Base-by-base conservation (phyloP, 768 basidiomycete genomes). In the Gymnopilus junonius region DNA sequence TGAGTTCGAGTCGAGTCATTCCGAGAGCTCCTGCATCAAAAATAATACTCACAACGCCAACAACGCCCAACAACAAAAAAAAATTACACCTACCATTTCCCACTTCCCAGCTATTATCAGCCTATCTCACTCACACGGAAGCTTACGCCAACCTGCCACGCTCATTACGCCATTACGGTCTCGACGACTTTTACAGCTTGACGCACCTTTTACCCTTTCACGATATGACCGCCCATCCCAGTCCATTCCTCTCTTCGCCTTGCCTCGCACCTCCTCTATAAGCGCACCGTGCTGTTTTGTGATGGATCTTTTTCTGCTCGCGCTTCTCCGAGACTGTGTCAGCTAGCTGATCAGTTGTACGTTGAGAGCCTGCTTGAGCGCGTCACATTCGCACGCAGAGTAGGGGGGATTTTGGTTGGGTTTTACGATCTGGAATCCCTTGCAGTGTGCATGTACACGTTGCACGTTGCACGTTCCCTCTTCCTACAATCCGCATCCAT, bases 1-100 rank as follows among this genome's bases (percentile, higher is more conserved):
- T 55, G 54, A 55, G 54, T 54, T 39, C 37, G 54, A 55, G 54
- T 55, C 21, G 54, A 55, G 54, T 55, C 4, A n/a, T 31, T 8
- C 31, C 15, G 48, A 31, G 48, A 31, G 48, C 48, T 12, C 8
- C 29, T 2, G 5, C 27, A 6, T 29, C 17, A n/a, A n/a, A n/a
- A n/a, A n/a, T 42, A 3, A 5, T n/a, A n/a, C 20, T n/a, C 6
- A 2, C 17, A 1, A 29, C 27, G 2, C 15, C 29, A n/a, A 29
- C 11, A 48, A 48, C 2, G 21, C 45, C 21, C 21, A 27, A 3
- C n/a, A n/a, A n/a, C n/a, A n/a, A n/a, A n/a, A n/a, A n/a, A n/a
- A n/a, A n/a, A n/a, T n/a, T n/a, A n/a, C n/a, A 35, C 21, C 42
- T 8, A 25, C 21, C 25, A 14, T 48, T 12, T 8, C 20, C 15